A percentile compares a stretch with the other conserved stretches of the same genome.
phyloP scores from a whole-genome alignment of 1,284 basidiomycete species.

The Retiboletus flavoniger region DNA sequence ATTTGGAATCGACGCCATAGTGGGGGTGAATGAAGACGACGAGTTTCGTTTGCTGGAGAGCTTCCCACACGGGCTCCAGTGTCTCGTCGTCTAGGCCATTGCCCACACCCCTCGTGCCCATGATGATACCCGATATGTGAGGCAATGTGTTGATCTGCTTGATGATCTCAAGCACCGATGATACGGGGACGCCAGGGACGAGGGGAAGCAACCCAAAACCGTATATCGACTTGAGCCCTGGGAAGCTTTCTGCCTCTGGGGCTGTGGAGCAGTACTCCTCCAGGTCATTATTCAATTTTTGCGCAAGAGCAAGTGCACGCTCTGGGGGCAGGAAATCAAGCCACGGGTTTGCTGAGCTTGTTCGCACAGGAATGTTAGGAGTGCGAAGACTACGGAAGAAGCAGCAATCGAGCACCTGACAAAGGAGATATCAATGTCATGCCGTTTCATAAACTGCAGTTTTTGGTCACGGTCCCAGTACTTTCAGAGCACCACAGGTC shows the following conservation, averaged over 20 bases:
- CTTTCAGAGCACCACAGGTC: constrained; percentile 39
- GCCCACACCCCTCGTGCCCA: constrained; percentile 78
- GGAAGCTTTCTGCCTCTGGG: constrained; percentile 38
- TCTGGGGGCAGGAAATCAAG: constrained; percentile 74
- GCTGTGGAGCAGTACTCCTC: constrained; percentile 74
- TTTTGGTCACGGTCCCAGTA: constrained; percentile 81
- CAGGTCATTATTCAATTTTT: constrained; percentile 71
- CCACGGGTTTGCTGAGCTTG: constrained; percentile 85
- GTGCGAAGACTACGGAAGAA: constrained; percentile 2
- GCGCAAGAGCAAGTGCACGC: constrained; percentile 65
- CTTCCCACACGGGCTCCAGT: constrained; percentile 77
- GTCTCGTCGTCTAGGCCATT: constrained; percentile 76
- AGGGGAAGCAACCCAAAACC: constrained; percentile 85
- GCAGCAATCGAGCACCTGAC: constrained; percentile 43
- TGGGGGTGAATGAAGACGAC: constrained; percentile 83
- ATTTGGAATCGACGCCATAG: constrained; percentile 66
- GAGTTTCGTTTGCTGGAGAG: constrained; percentile 63
- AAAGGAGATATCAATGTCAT: constrained; percentile 59
- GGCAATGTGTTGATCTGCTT: constrained; percentile 62
- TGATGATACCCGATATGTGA: constrained; percentile 75
- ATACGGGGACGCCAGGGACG: constrained; percentile 58
- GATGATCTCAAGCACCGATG: constrained; percentile 60
- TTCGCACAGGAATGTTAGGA: constrained; percentile 12
- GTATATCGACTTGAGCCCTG: constrained; percentile 62
- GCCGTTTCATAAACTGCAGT: constrained; percentile 61